Evolutionary conservation across 2,329 filamentous ascomycete species (phyloP).

Genomic region (Cladophialophora carrionii): DNA sequence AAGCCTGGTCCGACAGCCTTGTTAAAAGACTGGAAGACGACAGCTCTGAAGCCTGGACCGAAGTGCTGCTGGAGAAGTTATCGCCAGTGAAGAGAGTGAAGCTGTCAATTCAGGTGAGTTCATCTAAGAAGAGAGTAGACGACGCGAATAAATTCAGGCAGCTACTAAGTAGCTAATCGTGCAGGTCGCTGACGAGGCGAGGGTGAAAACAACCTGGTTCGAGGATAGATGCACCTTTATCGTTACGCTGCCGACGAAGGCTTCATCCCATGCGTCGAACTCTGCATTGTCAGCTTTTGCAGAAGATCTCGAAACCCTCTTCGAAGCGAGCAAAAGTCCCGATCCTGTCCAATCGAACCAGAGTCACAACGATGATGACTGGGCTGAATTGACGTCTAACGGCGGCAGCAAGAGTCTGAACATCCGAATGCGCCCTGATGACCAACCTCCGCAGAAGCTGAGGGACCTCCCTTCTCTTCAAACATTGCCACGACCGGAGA

Average conservation of each 20-base stretch:
- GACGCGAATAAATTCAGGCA: not conserved
- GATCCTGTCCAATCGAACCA: not conserved
- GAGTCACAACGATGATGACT: constrained; percentile 13
- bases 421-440: not conserved
- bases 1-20: constrained; percentile 15
- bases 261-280: not conserved
- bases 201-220: constrained; percentile 13
- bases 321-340: not conserved
- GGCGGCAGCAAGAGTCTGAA: constrained; percentile 9
- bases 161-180: not conserved
- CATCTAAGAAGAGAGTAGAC: not conserved
- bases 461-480: constrained; percentile 16
- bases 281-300: constrained; percentile 1
- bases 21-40: constrained; percentile 15
- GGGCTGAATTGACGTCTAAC: constrained; percentile 14
- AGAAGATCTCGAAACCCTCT: constrained; percentile 17
- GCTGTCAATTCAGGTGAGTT: constrained; percentile 15
- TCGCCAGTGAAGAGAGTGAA: constrained; percentile 4
- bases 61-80: constrained; percentile 16
- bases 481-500: constrained; percentile 19
- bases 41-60: constrained; percentile 16
- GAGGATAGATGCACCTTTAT: constrained; percentile 4
- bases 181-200: constrained; percentile 7
- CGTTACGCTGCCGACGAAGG: constrained; percentile 9
- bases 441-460: not conserved